Evolutionary conservation across 2,329 filamentous ascomycete genomes (phyloP).

Genomic region (Penicillium sp.): DNA sequence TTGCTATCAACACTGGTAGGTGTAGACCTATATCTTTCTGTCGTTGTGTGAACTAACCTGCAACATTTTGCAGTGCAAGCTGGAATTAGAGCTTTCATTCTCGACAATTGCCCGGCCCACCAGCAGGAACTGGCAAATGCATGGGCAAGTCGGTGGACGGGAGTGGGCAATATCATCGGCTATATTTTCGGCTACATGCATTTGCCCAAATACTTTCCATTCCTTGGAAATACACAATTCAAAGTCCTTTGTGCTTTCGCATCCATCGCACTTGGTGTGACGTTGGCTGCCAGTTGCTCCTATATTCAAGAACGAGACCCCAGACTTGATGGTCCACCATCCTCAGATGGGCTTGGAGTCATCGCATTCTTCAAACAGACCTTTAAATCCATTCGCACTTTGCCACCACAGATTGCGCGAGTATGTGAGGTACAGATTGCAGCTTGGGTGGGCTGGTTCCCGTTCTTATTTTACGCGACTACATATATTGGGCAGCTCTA

Average conservation of each 20-base stretch:
- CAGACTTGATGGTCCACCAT: slow-evolving; percentile 64
- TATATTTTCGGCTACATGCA: slow-evolving; percentile 85
- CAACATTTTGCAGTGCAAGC: slow-evolving; percentile 67
- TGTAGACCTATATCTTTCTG: not conserved
- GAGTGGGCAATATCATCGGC: slow-evolving; percentile 85
- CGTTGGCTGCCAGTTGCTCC: slow-evolving; percentile 68
- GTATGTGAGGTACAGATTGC: slow-evolving; percentile 83
- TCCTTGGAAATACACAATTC: slow-evolving; percentile 85
- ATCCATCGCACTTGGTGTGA: slow-evolving; percentile 67
- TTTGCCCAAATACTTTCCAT: slow-evolving; percentile 71
- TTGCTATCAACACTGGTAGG: slow-evolving; percentile 86
- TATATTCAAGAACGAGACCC: slow-evolving; percentile 79
- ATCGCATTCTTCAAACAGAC: slow-evolving; percentile 77
- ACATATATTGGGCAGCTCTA: slow-evolving; percentile 94
- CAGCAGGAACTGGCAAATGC: slow-evolving; percentile 93
- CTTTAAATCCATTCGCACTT: slow-evolving; percentile 69
- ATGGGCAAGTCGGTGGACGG: slow-evolving; percentile 85
- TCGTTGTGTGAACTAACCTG: slow-evolving; percentile 6
- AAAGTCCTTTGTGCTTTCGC: slow-evolving; percentile 88
- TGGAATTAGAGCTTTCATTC: slow-evolving; percentile 66
- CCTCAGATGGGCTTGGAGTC: slow-evolving; percentile 63
- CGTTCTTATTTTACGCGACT: slow-evolving; percentile 91
- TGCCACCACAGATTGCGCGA: slow-evolving; percentile 78
- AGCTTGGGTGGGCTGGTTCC: slow-evolving; percentile 94
- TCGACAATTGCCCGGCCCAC: slow-evolving; percentile 87